Base-by-base conservation (phyloP, 2,329 filamentous ascomycete species). In the Diaporthe amygdali region DNA sequence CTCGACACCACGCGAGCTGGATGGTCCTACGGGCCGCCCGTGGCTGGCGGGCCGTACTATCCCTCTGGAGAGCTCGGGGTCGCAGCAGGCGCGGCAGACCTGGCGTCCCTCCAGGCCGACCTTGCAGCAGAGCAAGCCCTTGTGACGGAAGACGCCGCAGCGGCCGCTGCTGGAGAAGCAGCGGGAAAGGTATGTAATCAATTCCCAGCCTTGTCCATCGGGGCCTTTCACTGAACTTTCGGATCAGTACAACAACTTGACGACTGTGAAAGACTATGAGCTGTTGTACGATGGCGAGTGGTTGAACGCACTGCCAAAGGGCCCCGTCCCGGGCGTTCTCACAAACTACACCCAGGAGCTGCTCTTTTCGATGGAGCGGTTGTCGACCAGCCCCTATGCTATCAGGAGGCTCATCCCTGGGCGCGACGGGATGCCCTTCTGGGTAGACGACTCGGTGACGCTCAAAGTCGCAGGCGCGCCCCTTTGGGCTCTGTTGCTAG, bases 301-400 rank as follows among this genome's bases (percentile, higher is more conserved):
- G 82, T 76, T 76, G 10, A 76, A 75, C 2, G 76, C 82, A 0
- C 76, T 82, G 6, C 82, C 84, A 0, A 75, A 74, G 12, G 82
- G 83, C 2, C 74, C 78, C 2, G 74, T 75, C 51, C 75, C 77
- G 37, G 81, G 85, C 15, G 79, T 83, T 12, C 74, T 83, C 10
- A 77, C 81, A 32, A 86, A 87, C 70, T 84, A 83, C 70, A 86
- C 84, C 0, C 79, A 84, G 66, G 85, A 87, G 73, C 75, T 85
- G 2, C 72, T 83, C 34, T 86, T 87, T 74, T 84, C 83, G 5
- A 87, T 86, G 84, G 82, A 85, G 72, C 79, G 84, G 14, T 75
- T 87, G 10, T 84, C 82, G 3, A 75, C 79, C 44, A 83, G 82
- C 66, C 84, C 84, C 0, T 85, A 82, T 66, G 73, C 77, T 6